Conservation (phyloP, 331 rosid genomes). For the Cydonia oblonga region DNA sequence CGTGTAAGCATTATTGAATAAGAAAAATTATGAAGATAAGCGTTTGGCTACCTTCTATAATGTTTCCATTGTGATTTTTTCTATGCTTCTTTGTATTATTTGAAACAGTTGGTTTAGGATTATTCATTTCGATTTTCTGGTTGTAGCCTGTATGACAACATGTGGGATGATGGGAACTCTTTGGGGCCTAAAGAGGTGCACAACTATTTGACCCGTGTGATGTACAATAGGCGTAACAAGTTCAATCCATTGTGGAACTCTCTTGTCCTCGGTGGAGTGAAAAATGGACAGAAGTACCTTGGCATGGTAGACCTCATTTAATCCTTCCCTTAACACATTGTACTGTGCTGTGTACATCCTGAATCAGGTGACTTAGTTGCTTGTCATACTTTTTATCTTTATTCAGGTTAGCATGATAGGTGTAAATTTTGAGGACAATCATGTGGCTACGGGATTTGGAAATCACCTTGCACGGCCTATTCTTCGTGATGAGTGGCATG, state of each 20-base stretch:
- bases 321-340: background rate
- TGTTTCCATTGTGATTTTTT: background rate
- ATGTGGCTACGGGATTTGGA: slow-evolving; percentile 84
- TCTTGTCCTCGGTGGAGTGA: slow-evolving; percentile 72
- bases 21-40: background rate
- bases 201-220: slow-evolving; percentile 58
- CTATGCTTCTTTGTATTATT: background rate
- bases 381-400: background rate
- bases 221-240: slow-evolving; percentile 73
- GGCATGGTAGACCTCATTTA: slow-evolving; percentile 39
- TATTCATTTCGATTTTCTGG: background rate
- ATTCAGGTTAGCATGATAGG: slow-evolving; percentile 86
- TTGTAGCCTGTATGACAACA: slow-evolving; percentile 65
- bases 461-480: slow-evolving; percentile 89
- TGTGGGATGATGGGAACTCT: slow-evolving; percentile 92
- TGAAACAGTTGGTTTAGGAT: background rate
- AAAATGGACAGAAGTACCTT: slow-evolving; percentile 60
- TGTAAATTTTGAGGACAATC: slow-evolving; percentile 62
- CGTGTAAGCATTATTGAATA: slow-evolving; percentile 28
- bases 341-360: no score
- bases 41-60: background rate
- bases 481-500: slow-evolving; percentile 92
- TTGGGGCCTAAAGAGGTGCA: slow-evolving; percentile 86
- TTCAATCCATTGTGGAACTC: slow-evolving; percentile 76
- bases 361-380: background rate